Base-by-base conservation (phyloP, 768 basidiomycete species). In the Zangia roseola region DNA sequence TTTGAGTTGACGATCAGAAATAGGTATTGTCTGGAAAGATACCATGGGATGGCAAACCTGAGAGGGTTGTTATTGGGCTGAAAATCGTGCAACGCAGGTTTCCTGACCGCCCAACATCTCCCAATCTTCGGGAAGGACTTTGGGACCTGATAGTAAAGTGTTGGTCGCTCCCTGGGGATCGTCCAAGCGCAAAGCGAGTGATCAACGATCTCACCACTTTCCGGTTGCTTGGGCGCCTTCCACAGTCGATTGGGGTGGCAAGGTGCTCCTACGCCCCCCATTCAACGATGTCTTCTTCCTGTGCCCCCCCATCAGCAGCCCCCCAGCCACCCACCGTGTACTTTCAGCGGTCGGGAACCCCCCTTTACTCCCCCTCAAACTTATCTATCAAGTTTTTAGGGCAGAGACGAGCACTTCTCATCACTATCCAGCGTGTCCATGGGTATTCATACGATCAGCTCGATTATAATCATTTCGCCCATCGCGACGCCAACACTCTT, bases 381-480 rank as follows among this genome's bases (percentile, higher is more conserved):
- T n/a, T n/a, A n/a, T n/a, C n/a, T n/a, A n/a, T n/a, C n/a, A n/a
- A n/a, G n/a, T n/a, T n/a, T n/a, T n/a, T 4, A 21, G 52, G 41
- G 21, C 39, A 16, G 6, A 52, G 30, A 35, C 34, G 35, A 9
- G 53, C 51, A 20, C 43, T 55, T 2, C 53, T 55, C 33, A 43
- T 55, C 23, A 46, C 52, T 7, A 36, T 53, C 16, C 36, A 23
- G 14, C 28, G 49, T 12, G 38, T 48, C 28, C 10, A n/a, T 5
- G 28, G 12, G 28, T 10, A 30, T 9, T 10, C n/a, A n/a, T n/a
- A n/a, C n/a, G n/a, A n/a, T n/a, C n/a, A n/a, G n/a, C n/a, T n/a
- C n/a, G n/a, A n/a, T n/a, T n/a, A 12, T 10, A 30, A 9, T 10
- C 9, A 6, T 30, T 30, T 9, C 9, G 28, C 28, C 8, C 28